These are phyloP conservation scores for Ceratocystis papillata DNA, from an alignment of 2,329 filamentous ascomycete genomes.

Conservation along the genomic window DNA sequence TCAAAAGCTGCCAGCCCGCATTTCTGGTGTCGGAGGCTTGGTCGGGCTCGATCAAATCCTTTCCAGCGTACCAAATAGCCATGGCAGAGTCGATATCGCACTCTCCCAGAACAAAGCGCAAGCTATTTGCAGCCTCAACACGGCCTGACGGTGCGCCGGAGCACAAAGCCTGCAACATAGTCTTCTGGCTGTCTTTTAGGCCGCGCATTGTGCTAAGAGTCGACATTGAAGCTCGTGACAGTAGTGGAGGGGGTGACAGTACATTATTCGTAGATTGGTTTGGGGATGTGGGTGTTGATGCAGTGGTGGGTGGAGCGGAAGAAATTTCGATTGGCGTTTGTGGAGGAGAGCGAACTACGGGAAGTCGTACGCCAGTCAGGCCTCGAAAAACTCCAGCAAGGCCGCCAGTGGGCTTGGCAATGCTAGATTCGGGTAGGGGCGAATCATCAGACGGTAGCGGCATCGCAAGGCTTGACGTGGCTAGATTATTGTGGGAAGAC, in stretches of 20 bases:
- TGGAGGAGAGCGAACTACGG: conserved; percentile 41
- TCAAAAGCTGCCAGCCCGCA: conserved; percentile 56
- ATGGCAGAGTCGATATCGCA: conserved; percentile 49
- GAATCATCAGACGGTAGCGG: conserved; percentile 47
- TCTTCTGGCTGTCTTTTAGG: conserved; percentile 43
- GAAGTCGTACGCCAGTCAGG: conserved; percentile 42
- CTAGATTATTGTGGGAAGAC: background rate
- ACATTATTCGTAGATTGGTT: conserved; percentile 8
- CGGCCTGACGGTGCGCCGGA: conserved; percentile 43
- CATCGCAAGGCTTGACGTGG: conserved; percentile 39
- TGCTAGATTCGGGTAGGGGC: conserved; percentile 45
- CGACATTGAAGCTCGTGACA: conserved; percentile 28
- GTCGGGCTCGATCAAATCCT: conserved; percentile 50
- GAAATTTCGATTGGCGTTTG: conserved; percentile 32
- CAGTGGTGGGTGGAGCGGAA: conserved; percentile 27
- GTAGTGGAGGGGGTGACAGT: conserved; percentile 17
- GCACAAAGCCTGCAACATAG: conserved; percentile 45
- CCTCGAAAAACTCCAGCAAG: conserved; percentile 55
- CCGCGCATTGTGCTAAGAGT: conserved; percentile 31
- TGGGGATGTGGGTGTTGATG: conserved; percentile 14
- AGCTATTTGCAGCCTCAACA: conserved; percentile 46
- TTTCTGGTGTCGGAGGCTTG: conserved; percentile 45
- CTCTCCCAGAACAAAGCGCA: conserved; percentile 47
- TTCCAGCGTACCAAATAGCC: conserved; percentile 55
- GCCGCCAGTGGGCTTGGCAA: conserved; percentile 36